These are phyloP conservation scores for Lithohypha guttulata DNA, from an alignment of 2,329 filamentous ascomycete genomes.

Conservation along the genomic window DNA sequence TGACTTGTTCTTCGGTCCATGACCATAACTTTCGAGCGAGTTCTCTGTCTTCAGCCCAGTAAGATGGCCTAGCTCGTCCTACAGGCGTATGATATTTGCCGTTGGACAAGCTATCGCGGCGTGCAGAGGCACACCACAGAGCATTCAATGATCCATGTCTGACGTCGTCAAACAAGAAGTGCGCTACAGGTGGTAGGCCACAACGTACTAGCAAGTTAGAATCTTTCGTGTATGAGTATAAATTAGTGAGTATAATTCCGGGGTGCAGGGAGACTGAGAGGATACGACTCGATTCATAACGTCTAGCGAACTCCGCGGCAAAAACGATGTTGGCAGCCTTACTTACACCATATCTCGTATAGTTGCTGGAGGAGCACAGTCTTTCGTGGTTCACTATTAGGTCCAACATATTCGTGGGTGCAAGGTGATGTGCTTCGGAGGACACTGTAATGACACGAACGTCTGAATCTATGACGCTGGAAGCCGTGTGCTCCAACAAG, in stretches of 20 bases:
- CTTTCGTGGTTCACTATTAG: conserved; percentile 29
- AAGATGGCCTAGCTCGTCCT: conserved; percentile 23
- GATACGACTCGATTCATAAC: conserved; percentile 30
- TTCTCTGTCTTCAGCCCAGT: conserved; percentile 21
- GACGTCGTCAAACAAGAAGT: conserved; percentile 25
- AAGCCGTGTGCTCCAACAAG: conserved; percentile 28
- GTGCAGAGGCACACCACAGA: conserved; percentile 31
- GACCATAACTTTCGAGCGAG: conserved; percentile 26
- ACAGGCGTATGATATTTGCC: conserved; percentile 36
- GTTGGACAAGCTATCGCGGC: conserved; percentile 28
- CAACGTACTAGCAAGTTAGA: conserved; percentile 21
- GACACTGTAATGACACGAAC: conserved; percentile 30
- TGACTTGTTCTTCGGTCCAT: conserved; percentile 27
- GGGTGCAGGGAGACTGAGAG: conserved; percentile 41
- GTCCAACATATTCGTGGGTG: conserved; percentile 25
- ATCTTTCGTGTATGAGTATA: conserved; percentile 28
- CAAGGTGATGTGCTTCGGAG: conserved; percentile 28
- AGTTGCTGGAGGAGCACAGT: conserved; percentile 29
- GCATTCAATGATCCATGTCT: conserved; percentile 31
- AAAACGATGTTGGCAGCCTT: conserved; percentile 42
- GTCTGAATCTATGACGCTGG: conserved; percentile 20
- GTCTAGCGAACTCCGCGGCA: conserved; percentile 36
- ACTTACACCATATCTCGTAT: conserved; percentile 40
- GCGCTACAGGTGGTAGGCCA: conserved; percentile 17
- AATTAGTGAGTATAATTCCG: conserved; percentile 33